These are phyloP conservation scores for Beauveria brongniartii DNA, from an alignment of 2,329 filamentous ascomycete genomes.

Conservation along the genomic window DNA sequence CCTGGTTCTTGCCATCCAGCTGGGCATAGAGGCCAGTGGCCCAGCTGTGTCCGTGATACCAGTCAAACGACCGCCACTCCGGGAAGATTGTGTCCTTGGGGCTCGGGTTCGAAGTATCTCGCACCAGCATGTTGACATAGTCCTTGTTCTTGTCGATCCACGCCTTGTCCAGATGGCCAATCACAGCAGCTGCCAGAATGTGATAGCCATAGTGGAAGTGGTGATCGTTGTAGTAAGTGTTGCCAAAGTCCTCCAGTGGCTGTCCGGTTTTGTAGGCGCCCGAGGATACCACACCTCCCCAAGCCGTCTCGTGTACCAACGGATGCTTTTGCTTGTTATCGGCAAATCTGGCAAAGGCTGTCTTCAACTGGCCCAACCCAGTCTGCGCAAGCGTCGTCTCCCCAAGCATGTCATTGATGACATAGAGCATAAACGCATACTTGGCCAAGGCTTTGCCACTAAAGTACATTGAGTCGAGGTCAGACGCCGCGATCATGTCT, in stretches of 20 bases:
- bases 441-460: slow-evolving; percentile 79
- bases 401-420: slow-evolving; percentile 53
- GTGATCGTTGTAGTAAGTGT: slow-evolving; percentile 73
- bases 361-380: slow-evolving; percentile 55
- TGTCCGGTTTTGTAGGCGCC: slow-evolving; percentile 65
- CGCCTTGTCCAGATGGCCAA: slow-evolving; percentile 65
- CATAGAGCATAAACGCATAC: slow-evolving; percentile 62
- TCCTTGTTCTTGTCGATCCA: slow-evolving; percentile 69
- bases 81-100: slow-evolving; percentile 67
- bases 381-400: slow-evolving; percentile 48
- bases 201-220: slow-evolving; percentile 83
- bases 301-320: slow-evolving; percentile 57
- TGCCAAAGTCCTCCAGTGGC: slow-evolving; percentile 74
- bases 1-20: slow-evolving; percentile 72
- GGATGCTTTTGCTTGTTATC: slow-evolving; percentile 60
- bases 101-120: slow-evolving; percentile 74
- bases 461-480: slow-evolving; percentile 86
- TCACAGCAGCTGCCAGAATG: slow-evolving; percentile 75
- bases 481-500: slow-evolving; percentile 63
- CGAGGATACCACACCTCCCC: slow-evolving; percentile 75
- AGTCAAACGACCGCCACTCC: slow-evolving; percentile 78
- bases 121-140: slow-evolving; percentile 76
- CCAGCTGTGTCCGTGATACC: slow-evolving; percentile 93
- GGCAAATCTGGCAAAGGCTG: slow-evolving; percentile 57
- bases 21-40: slow-evolving; percentile 69